Evolutionary conservation across 371 early-diverging fungal genomes (phyloP).

Genomic region (Mucor piriformis): DNA sequence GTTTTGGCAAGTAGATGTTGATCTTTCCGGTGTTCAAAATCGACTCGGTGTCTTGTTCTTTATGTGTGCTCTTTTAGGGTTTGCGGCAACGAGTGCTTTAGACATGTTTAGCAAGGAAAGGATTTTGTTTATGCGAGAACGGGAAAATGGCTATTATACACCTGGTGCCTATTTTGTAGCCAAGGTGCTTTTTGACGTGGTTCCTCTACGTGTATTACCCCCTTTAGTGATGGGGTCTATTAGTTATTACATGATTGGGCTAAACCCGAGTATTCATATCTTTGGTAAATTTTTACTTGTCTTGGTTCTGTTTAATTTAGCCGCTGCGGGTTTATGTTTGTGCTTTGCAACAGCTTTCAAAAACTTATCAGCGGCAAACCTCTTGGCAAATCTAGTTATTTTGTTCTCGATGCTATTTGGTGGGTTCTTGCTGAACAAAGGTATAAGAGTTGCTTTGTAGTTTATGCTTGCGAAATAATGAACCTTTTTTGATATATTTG

Average conservation of each 20-base stretch:
- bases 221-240: constrained; percentile 83
- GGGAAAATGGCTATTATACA: constrained; percentile 81
- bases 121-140: constrained; percentile 77
- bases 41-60: constrained; percentile 82
- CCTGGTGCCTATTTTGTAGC: constrained; percentile 73
- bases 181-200: constrained; percentile 79
- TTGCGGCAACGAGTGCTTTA: constrained; percentile 72
- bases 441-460: constrained; percentile 21
- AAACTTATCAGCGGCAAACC: too few relatives aligned
- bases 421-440: constrained; percentile 86
- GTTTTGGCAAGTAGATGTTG: constrained; percentile 79
- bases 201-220: constrained; percentile 83
- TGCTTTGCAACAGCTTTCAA: too few relatives aligned
- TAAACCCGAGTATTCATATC: constrained; percentile 56
- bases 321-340: too few relatives aligned
- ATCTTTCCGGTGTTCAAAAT: constrained; percentile 84
- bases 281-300: constrained; percentile 73
- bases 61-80: constrained; percentile 81
- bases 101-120: constrained; percentile 74
- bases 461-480: neutral
- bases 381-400: too few relatives aligned
- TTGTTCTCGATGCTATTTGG: too few relatives aligned
- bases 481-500: neutral
- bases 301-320: too few relatives aligned
- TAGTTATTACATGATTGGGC: constrained; percentile 84